phyloP scores from a whole-genome alignment of 352 stramenopile species.

The Globisporangium ultimum region DNA sequence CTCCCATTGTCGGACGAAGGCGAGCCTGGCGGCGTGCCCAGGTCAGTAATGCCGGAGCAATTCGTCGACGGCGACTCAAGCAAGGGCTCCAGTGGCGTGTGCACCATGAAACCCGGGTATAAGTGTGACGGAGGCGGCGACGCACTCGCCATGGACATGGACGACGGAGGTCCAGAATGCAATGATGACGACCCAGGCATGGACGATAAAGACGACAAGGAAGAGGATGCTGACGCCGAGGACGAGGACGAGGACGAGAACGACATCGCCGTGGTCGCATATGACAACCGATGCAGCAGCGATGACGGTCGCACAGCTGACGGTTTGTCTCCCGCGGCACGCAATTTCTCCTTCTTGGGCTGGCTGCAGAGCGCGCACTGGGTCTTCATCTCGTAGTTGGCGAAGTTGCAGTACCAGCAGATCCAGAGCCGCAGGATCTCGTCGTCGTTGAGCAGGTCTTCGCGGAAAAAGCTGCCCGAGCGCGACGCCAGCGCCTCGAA shows the following conservation, averaged over 20 bases:
- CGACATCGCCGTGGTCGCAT: constrained; percentile 20
- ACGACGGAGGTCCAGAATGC: not conserved
- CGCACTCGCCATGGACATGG: not conserved
- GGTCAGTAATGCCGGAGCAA: constrained; percentile 1
- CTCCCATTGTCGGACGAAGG: not conserved
- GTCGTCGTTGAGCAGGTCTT: constrained; percentile 50
- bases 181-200: not conserved
- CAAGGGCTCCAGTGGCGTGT: constrained; percentile 14
- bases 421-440: constrained; percentile 49
- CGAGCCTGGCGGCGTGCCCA: constrained; percentile 6
- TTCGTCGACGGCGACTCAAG: constrained; percentile 14
- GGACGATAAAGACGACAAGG: not conserved
- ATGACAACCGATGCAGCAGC: constrained; percentile 21
- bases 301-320: constrained; percentile 27
- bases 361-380: constrained; percentile 44
- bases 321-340: constrained; percentile 19
- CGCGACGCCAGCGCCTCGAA: constrained; percentile 23
- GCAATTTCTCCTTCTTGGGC: constrained; percentile 33
- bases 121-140: constrained; percentile 8
- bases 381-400: constrained; percentile 57
- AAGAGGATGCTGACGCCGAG: constrained; percentile 16
- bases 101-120: constrained; percentile 10
- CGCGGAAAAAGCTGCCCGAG: constrained; percentile 30
- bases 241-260: constrained; percentile 8
- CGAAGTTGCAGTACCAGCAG: constrained; percentile 52